Evolutionary conservation across 768 basidiomycete genomes (phyloP), one percentile per base, ranked within the genome.

Genomic region (Mycena indigotica): DNA sequence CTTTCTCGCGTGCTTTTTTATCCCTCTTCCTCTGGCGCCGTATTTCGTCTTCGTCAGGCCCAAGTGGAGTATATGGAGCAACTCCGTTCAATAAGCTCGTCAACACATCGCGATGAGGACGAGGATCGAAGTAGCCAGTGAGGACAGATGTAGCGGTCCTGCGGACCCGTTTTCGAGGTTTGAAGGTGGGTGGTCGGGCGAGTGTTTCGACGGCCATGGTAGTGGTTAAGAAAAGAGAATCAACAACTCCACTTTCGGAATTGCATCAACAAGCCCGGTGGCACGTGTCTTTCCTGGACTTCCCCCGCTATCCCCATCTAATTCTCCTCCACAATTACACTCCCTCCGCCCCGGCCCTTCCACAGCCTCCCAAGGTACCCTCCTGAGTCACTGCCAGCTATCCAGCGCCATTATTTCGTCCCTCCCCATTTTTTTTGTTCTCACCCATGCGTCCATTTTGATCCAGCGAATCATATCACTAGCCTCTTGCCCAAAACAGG

Each of bases 41-140:
- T 40, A 74, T 65, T 68, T 84, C 81, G 60, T 86, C 85, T 28
- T 84, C 82, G 55, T 76, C 58, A 5, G 45, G 39, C 40, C 62
- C 80, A 25, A 85, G 81, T 16, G 73, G 79, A 58, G 82, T 80
- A 71, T 89, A 87, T 5, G 82, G 82, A 0, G 80, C 80, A 28
- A 91, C 86, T 50, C 89, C 89, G 66, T 91, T 91, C 66, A 92
- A 75, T 50, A 91, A 71, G 71, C 87, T 89, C 15, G 91, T 92
- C 62, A 93, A 78, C 61, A 88, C 88, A 73, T 92, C 89, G 69
- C 91, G 82, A 32, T 79, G 67, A 0, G 87, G 85, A 19, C 80
- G 80, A 4, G 78, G 69, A 75, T 92, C 91, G 70, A 89, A 91
- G 68, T 79, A 75, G 63, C 91, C 91, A 0, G 89, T 84, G 72